These are phyloP conservation scores for Zygoascus bituminiphila DNA, from an alignment of 805 yeast genomes.

Conservation along the genomic window DNA sequence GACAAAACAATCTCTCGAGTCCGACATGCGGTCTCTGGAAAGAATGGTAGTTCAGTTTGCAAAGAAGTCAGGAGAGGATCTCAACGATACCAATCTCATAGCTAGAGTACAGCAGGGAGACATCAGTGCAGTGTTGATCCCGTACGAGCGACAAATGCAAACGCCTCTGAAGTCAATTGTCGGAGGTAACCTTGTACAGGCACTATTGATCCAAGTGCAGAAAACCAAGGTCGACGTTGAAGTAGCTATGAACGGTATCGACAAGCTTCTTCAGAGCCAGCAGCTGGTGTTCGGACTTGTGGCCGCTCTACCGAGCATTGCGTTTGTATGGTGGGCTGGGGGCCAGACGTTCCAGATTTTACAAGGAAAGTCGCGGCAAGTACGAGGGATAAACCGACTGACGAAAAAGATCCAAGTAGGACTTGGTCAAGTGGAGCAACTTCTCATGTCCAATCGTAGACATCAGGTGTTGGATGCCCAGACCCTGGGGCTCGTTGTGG, in stretches of 20 bases:
- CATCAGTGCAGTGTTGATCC: conserved; percentile 65
- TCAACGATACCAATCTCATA: conserved; percentile 25
- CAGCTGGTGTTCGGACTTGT: conserved; percentile 90
- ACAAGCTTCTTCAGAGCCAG: conserved; percentile 79
- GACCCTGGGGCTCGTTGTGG: conserved; percentile 52
- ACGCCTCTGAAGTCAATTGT: conserved; percentile 57
- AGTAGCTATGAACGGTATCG: conserved; percentile 83
- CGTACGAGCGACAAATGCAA: conserved; percentile 69
- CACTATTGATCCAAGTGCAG: conserved; percentile 84
- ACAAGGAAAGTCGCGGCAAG: conserved; percentile 12
- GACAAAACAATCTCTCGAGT: conserved; percentile 65
- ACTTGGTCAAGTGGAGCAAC: conserved; percentile 52
- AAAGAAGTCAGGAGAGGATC: conserved; percentile 23
- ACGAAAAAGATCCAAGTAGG: conserved; percentile 33
- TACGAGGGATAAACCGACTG: conserved; percentile 8
- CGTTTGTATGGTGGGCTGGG: conserved; percentile 38
- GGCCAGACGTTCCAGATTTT: conserved; percentile 17
- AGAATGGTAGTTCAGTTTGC: conserved; percentile 79
- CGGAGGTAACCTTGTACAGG: conserved; percentile 64
- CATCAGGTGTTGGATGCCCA: conserved; percentile 21
- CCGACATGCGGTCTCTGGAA: conserved; percentile 74
- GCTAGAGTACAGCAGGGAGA: conserved; percentile 62
- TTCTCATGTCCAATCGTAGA: conserved; percentile 30
- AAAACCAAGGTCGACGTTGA: conserved; percentile 94
- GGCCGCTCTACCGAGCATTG: conserved; percentile 65